Evolutionary conservation across 2,329 filamentous ascomycete species (phyloP), one percentile per base, ranked within the genome.

Genomic region (Exophiala alcalophila): DNA sequence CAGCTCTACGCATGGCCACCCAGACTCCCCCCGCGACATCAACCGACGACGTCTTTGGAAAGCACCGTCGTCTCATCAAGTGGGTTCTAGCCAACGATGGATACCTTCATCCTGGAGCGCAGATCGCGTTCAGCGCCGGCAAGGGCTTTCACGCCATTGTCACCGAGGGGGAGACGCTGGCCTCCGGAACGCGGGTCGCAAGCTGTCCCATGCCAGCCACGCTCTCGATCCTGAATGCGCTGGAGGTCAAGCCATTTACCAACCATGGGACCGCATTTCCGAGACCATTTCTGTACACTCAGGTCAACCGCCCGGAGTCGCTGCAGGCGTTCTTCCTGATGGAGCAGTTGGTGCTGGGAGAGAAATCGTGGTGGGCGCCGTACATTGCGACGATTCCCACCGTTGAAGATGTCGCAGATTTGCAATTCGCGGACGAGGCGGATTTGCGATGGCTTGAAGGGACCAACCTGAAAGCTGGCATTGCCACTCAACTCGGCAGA

Each of bases 311-410:
- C 4, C 39, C 54, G 8, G 44, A 55, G 25, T 44, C 50, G 19
- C 28, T 57, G 26, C 54, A 57, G 30, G 33, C 49, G 16, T 83
- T 87, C 62, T 83, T 85, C 50, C 70, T 89, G 4, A 72, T 85
- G 58, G 77, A 81, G 48, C 78, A 89, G 59, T 81, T 79, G 57
- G 67, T 87, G 21, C 63, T 73, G 2, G 76, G 75, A 1, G 41
- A 63, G 2, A 57, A 70, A 2, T 84, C 83, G 0, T 78, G 77
- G 53, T 89, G 84, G 84, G 72, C 68, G 59, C 74, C 80, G 1
- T 89, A 89, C 62, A 76, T 88, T 51, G 64, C 66, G 7, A 76
- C 77, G 0, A 69, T 89, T 0, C 83, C 84, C 1, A 76, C 79
- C 46, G 81, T 81, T 0, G 70, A 73, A 7, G 65, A 78, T 1